Conservation (phyloP, 257 asterid species). For the Galeopsis tetrahit region DNA sequence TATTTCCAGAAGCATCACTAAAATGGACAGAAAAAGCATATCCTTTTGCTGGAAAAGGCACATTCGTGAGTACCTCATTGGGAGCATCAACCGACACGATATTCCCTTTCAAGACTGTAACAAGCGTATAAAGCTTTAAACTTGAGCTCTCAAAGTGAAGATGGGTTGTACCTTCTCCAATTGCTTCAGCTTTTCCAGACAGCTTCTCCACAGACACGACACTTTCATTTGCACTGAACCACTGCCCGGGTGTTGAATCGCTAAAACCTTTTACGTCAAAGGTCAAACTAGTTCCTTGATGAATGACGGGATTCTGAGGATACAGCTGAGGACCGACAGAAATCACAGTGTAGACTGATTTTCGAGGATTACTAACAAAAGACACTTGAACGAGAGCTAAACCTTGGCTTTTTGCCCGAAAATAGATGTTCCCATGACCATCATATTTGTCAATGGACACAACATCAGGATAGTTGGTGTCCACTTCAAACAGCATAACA, state of each 20-base stretch:
- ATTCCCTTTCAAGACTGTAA: constrained; percentile 65
- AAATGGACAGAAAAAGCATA: constrained; percentile 66
- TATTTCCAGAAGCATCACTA: constrained; percentile 39
- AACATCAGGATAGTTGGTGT: constrained; percentile 71
- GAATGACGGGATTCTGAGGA: constrained; percentile 73
- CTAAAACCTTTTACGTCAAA: constrained; percentile 61
- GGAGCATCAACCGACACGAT: constrained; percentile 67
- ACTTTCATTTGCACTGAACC: constrained; percentile 75
- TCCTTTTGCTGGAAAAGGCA: constrained; percentile 71
- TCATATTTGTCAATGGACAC: constrained; percentile 49
- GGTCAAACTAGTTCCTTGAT: constrained; percentile 60
- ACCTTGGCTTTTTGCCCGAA: constrained; percentile 64
- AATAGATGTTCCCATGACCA: constrained; percentile 53
- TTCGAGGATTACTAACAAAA: constrained; percentile 53
- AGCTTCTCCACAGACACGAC: constrained; percentile 51
- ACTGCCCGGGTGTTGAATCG: constrained; percentile 60
- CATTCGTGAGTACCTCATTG: constrained; percentile 63
- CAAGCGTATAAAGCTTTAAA: constrained; percentile 62
- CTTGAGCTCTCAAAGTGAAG: constrained; percentile 54
- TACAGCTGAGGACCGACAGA: constrained; percentile 72
- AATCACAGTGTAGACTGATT: constrained; percentile 66
- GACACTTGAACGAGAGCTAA: constrained; percentile 67
- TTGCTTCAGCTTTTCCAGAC: constrained; percentile 83
- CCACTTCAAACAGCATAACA: constrained; percentile 62
- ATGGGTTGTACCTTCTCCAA: constrained; percentile 62